phyloP scores from a whole-genome alignment of 2,329 filamentous ascomycete genomes.

The Colletotrichum paranaense region DNA sequence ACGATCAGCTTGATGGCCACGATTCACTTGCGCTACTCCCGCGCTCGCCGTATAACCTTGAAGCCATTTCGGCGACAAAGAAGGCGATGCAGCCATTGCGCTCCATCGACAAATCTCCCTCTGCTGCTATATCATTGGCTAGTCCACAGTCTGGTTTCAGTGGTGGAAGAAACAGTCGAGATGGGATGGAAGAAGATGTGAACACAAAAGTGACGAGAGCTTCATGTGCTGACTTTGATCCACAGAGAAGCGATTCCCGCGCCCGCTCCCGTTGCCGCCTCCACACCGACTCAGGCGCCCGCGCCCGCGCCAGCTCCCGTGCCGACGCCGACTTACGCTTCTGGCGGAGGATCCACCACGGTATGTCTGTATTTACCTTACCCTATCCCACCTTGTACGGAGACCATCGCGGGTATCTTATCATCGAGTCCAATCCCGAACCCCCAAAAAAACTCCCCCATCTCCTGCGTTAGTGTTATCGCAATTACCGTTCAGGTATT shows the following conservation, averaged over 20 bases:
- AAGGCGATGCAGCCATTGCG: background rate
- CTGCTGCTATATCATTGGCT: background rate
- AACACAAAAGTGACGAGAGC: constrained; percentile 11
- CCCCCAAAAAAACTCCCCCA: background rate
- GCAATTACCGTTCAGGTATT: background rate
- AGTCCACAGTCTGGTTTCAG: background rate
- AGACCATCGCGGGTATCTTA: background rate
- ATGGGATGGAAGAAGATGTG: background rate
- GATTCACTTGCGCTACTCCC: background rate
- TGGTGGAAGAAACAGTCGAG: background rate
- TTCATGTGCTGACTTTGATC: constrained; percentile 23
- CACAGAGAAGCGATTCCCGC: constrained; percentile 32
- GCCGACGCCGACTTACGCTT: constrained; percentile 29
- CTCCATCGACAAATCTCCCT: background rate
- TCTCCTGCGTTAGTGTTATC: background rate
- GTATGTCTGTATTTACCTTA: constrained; percentile 16
- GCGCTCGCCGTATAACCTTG: background rate
- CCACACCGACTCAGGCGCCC: constrained; percentile 18
- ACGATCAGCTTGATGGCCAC: background rate
- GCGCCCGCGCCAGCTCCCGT: constrained; percentile 16
- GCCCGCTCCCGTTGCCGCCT: constrained; percentile 13
- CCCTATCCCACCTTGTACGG: constrained; percentile 4
- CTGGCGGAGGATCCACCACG: constrained; percentile 24
- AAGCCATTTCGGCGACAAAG: background rate
- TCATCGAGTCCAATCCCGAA: background rate